Evolutionary conservation across 768 basidiomycete species (phyloP).

Genomic region (Psilocybe azurescens): DNA sequence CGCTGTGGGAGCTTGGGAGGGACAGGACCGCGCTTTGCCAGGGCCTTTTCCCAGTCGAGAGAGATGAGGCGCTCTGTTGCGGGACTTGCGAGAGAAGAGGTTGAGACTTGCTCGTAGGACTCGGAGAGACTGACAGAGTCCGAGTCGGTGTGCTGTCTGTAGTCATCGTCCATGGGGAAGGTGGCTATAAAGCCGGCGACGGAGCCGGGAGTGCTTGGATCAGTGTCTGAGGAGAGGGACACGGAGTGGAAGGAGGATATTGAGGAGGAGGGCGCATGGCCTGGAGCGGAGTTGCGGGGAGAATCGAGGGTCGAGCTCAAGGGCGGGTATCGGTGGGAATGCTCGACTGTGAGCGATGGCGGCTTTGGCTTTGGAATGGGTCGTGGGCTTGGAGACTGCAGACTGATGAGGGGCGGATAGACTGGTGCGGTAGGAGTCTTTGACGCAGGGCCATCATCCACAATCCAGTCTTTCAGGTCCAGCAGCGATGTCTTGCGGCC

Average conservation of each 20-base stretch:
- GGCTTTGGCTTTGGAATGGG: too few species aligned
- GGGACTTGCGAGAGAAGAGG: conserved; percentile 59
- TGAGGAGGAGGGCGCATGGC: conserved; percentile 70
- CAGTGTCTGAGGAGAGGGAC: conserved; percentile 73
- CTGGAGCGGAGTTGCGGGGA: conserved; percentile 10
- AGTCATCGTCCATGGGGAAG: conserved; percentile 49
- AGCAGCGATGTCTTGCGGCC: conserved; percentile 65
- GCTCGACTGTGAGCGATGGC: too few species aligned
- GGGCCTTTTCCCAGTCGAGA: conserved; percentile 57
- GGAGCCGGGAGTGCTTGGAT: conserved; percentile 46
- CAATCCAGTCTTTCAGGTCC: conserved; percentile 76
- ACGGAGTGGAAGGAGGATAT: conserved; percentile 86
- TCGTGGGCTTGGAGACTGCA: conserved; percentile 48
- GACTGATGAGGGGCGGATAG: conserved; percentile 53
- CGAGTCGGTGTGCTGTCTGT: conserved; percentile 37
- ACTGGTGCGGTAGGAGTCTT: conserved; percentile 33
- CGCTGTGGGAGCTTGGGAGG: conserved; percentile 58
- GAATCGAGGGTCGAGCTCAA: too few species aligned
- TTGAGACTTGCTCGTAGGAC: conserved; percentile 74
- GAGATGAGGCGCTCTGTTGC: conserved; percentile 28
- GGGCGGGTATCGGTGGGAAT: too few species aligned
- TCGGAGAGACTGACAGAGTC: conserved; percentile 68
- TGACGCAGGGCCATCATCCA: conserved; percentile 58
- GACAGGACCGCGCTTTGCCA: not conserved
- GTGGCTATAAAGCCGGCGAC: conserved; percentile 50